Base-by-base conservation (phyloP, 1,284 basidiomycete species). In the Mycena citricolor region DNA sequence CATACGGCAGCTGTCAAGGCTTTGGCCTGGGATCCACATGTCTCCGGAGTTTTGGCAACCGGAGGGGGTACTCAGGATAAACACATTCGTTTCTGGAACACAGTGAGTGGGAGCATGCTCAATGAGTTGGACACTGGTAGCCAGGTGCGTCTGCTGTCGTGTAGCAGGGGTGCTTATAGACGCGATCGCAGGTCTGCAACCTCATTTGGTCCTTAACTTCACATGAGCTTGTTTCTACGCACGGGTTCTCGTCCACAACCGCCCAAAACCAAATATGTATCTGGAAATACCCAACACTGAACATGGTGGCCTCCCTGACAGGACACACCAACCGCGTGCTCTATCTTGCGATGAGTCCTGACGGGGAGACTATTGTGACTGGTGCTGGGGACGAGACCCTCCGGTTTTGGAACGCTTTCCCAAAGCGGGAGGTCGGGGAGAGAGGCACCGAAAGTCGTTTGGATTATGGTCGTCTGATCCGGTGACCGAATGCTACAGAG, bases 11-110 rank as follows among this genome's bases (percentile, higher is more conserved):
- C 95, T 0, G 94, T 99, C 51, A 99, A 99, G 63, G 95, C 97
- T 2, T 85, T 99, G 14, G 93, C 94, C 1, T 99, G 97, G 95
- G 94, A 91, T 61, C 95, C 95, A 4, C 97, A 99, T 64, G 80
- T 97, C 47, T 75, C 87, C 14, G 94, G 94, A 2, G 77, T 98
- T 2, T 69, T 99, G 17, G 97, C 95, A 1, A 93, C 90, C 3
- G 97, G 97, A n/a, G 95, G 97, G 20, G 97, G 95, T 11, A 99
- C 97, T 8, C 93, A 95, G 54, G 92, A 93, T 63, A 97, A 95
- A 70, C 94, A 94, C 62, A 95, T 99, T 44, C 75, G 94, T 39
- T 98, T 97, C 62, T 99, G 95, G 95, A 99, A 99, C 63, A 91
- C 90, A 13, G 70, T 81, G 39, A 94, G 83, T 35, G 97, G 97